Base-by-base conservation (phyloP, 192 early-diverging fungal genomes). In the Podila horticola region DNA sequence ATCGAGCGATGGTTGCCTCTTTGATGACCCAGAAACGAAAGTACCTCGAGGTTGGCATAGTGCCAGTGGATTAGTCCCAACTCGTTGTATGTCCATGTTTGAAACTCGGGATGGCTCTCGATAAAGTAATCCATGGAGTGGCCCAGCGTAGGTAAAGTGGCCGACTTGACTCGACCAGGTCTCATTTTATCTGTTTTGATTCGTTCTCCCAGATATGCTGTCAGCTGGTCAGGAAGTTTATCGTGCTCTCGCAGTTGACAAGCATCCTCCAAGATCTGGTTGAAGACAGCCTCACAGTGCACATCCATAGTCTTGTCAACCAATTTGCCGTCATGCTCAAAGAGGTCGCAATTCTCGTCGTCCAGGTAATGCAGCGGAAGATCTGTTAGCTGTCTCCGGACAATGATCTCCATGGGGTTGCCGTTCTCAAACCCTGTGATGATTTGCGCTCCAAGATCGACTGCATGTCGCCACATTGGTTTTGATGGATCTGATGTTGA, bases 391-490 rank as follows among this genome's bases (percentile, higher is more conserved):
- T 87, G 86, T 8, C 66, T 22, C 28, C 74, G 72, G n/a, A 87
- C 64, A 52, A 87, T 75, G 45, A 74, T 61, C 50, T 83, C 83
- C 70, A 87, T 82, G 4, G 86, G 86, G 60, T 87, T 87, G 1
- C 86, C 86, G 33, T 77, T 76, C 28, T 85, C 81, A 64, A 88
- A 87, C 2, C 84, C 84, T 38, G 86, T 87, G 34, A 87, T 75
- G 55, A 86, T 86, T 38, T 86, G 69, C 9, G 83, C 85, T 20
- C 86, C 87, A 36, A 88, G 49, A 50, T 88, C 87, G 4, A 88
- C 82, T 17, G 79, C 59, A 51, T 81, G 77, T 61, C 52, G 19
- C 52, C 52, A 55, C 52, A 55, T 65, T 73, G 33, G 29, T 52
- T 15, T 34, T 38, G 30, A 22, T 34, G 28, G 50, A 3, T 36